Evolutionary conservation across 2,329 filamentous ascomycete species (phyloP).

Genomic region (Rosellinia necatrix): DNA sequence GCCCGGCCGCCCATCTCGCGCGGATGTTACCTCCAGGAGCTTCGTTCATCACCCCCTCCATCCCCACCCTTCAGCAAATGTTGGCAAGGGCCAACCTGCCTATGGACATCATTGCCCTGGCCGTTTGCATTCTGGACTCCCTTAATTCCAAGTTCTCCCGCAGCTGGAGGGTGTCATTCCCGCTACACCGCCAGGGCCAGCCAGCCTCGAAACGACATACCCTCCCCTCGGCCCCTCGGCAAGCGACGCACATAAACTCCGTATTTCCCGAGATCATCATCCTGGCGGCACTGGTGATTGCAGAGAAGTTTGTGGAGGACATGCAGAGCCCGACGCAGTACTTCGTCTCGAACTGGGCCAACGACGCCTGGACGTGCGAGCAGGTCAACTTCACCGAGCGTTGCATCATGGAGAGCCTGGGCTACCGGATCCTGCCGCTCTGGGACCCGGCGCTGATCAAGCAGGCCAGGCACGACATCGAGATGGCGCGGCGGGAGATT

Average conservation of each 20-base stretch:
- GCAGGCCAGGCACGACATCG: conserved; percentile 67
- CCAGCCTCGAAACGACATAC: conserved; percentile 48
- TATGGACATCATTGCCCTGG: conserved; percentile 65
- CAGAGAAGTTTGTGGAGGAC: conserved; percentile 70
- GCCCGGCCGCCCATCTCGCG: conserved; percentile 67
- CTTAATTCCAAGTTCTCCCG: conserved; percentile 66
- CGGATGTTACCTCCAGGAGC: conserved; percentile 68
- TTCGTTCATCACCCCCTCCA: conserved; percentile 62
- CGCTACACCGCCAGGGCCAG: conserved; percentile 45
- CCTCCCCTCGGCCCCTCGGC: conserved; percentile 45
- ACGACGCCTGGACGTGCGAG: conserved; percentile 59
- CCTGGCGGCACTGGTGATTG: conserved; percentile 65
- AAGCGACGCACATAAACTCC: conserved; percentile 60
- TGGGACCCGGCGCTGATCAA: conserved; percentile 60
- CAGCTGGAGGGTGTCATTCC: conserved; percentile 64
- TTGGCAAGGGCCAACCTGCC: conserved; percentile 62
- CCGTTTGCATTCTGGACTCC: conserved; percentile 69
- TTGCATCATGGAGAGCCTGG: conserved; percentile 66
- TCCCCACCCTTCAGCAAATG: conserved; percentile 63
- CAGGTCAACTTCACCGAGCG: conserved; percentile 69
- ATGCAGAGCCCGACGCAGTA: conserved; percentile 56
- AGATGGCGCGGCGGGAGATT: conserved; percentile 55
- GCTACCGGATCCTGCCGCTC: conserved; percentile 66
- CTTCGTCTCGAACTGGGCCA: conserved; percentile 60
- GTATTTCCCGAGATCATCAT: conserved; percentile 67